A percentile compares a stretch with the other conserved stretches of the same genome.
Conservation (phyloP, 352 stramenopile species). For the Globisporangium paroecandrum region DNA sequence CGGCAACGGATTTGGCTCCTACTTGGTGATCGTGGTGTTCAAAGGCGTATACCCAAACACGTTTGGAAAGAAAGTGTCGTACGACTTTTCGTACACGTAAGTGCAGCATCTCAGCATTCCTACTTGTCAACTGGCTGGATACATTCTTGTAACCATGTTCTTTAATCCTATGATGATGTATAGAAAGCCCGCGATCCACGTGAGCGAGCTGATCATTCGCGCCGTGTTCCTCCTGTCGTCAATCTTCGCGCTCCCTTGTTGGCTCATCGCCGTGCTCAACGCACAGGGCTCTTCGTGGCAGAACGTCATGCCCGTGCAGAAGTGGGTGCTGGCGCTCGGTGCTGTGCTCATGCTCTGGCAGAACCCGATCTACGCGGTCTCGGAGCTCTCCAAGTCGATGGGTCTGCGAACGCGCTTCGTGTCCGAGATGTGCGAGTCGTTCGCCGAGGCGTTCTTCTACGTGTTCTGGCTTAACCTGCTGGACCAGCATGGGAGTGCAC, state of each 20-base stretch:
- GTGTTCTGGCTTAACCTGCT: slow-evolving; percentile 82
- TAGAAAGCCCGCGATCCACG: slow-evolving; percentile 65
- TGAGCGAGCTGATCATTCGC: slow-evolving; percentile 70
- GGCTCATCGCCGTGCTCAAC: slow-evolving; percentile 63
- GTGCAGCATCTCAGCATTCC: slow-evolving; percentile 14
- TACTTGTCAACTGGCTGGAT: background rate
- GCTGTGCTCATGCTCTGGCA: slow-evolving; percentile 79
- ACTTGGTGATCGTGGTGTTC: slow-evolving; percentile 58
- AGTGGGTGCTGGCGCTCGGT: slow-evolving; percentile 64
- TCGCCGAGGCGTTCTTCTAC: slow-evolving; percentile 73
- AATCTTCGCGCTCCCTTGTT: slow-evolving; percentile 64
- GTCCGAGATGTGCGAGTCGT: slow-evolving; percentile 61
- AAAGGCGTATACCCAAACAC: slow-evolving; percentile 73
- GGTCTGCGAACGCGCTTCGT: slow-evolving; percentile 64
- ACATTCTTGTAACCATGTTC: background rate
- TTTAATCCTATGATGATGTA: background rate
- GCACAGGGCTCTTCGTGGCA: slow-evolving; percentile 49
- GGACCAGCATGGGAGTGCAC: slow-evolving; percentile 45
- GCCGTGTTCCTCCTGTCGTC: slow-evolving; percentile 52
- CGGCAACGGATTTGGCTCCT: slow-evolving; percentile 58
- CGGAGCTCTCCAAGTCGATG: slow-evolving; percentile 51
- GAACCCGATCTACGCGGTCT: slow-evolving; percentile 70
- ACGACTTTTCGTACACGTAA: slow-evolving; percentile 83
- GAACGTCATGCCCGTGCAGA: slow-evolving; percentile 60
- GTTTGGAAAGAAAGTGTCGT: slow-evolving; percentile 60